Evolutionary conservation across 164 flowering plant species (phyloP), one percentile per base, ranked within the genome.

Genomic region (Aristolochia californica): DNA sequence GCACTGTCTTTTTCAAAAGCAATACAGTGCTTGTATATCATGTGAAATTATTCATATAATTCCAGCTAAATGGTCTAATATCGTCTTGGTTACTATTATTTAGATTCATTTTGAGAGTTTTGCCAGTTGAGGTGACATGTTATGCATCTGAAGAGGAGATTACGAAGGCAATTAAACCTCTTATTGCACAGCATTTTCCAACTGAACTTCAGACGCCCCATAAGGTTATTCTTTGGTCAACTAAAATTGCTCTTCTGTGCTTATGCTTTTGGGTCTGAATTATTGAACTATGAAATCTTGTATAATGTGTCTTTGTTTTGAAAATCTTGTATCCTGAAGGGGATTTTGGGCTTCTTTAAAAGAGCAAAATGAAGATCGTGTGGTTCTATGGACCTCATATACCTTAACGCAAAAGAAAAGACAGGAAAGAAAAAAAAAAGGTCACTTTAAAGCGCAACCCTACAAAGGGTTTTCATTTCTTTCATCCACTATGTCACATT

Each of bases 71-170:
- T 30, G 13, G 4, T 55, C 45, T 8, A 55, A 55, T 8, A 7
- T 34, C 40, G 10, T 56, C 20, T 56, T n/a, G 20, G 18, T 40
- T 40, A 14, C 22, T 17, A 18, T 26, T 65, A 23, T 57, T 61
- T 56, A 89, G 99, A 73, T 93, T 87, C 72, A 75, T 89, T 65
- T 67, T 89, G 66, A 78, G 99, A 73, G 69, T 93, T 27, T 70
- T 93, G 64, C 97, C 97, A 1, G 68, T 85, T 69, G 97, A 93
- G 72, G 71, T 84, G 43, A 30, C 99, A 63, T 93, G 97, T 77
- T 89, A 93, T 82, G 73, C 96, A 53, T 89, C 99, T 51, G 96
- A 84, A 62, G 97, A 85, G 62, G 97, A 93, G 72, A 87, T 93
- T 59, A 67, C 80, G 26, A 82, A 68, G 73, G 88, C 95, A 55